Base-by-base conservation (phyloP, 177 flowering plant species). In the Vitis hybrid region DNA sequence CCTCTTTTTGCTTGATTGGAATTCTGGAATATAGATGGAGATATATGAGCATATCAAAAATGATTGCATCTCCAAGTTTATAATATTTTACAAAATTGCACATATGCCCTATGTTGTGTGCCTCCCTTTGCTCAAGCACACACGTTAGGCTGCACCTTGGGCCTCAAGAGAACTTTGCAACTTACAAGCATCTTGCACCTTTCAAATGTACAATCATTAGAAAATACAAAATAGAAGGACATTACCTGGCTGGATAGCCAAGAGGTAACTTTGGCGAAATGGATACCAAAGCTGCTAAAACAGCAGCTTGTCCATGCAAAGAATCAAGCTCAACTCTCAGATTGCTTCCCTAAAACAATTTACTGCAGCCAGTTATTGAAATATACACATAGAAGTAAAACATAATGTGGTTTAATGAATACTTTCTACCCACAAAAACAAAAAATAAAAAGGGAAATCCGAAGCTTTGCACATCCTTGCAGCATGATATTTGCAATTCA, bases 181-280 rank as follows among this genome's bases (percentile, higher is more conserved):
- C 46, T 40, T 40, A 40, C 46, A 40, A 27, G 30, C 30, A 27
- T 27, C 0, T 40, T 40, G 46, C 46, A 7, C 7, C 8, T 40
- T 40, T 40, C 46, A 35, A 66, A 40, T 40, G 46, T 40, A 40
- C 46, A 40, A 40, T 3, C 48, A 40, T 13, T 21, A 8, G 10
- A 49, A 19, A 35, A 55, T 64, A 56, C 46, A 62, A 56, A 19
- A 67, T 24, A 56, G 15, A 15, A 69, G 56, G 62, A 2, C 52
- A 75, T 60, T 80, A 89, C 99, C 93, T 86, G 60, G 98, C 84
- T 46, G 99, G 99, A 84, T 91, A 95, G 72, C 99, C 98, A 79
- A 95, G 97, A 72, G 88, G 92, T 64, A 95, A 78, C 73, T 85
- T 86, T 13, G 90, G 95, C 7, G 97, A 89, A 55, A 93, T 81